Conservation (phyloP, 371 early-diverging fungal genomes). For the Choanephora cucurbitarum region DNA sequence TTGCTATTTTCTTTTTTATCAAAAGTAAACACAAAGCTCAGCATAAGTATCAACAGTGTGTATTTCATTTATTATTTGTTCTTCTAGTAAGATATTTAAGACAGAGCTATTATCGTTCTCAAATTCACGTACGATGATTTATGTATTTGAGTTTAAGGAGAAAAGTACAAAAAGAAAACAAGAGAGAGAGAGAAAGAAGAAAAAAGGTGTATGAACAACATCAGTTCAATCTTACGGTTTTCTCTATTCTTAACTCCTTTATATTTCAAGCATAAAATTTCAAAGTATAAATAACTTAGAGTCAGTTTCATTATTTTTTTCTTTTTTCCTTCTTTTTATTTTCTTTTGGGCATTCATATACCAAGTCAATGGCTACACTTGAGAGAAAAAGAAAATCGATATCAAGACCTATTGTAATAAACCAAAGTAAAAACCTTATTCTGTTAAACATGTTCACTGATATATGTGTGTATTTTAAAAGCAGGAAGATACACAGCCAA, state of each 20-base stretch:
- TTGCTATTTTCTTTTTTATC: too few relatives aligned
- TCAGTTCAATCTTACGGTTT: too few relatives aligned
- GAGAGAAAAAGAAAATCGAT: constrained; percentile 7
- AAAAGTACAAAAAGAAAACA: too few relatives aligned
- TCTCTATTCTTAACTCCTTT: too few relatives aligned
- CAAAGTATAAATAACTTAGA: not conserved
- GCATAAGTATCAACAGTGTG: too few relatives aligned
- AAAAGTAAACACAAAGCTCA: too few relatives aligned
- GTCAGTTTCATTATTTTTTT: too few relatives aligned
- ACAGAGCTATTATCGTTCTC: not conserved
- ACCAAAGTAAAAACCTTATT: too few relatives aligned
- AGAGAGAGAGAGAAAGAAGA: too few relatives aligned
- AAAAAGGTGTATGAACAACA: too few relatives aligned
- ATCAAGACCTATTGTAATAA: not conserved
- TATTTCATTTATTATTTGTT: not conserved
- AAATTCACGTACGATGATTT: not conserved
- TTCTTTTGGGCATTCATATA: not conserved
- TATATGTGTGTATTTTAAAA: too few relatives aligned
- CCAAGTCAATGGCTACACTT: constrained; percentile 15
- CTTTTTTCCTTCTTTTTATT: constrained; percentile 4
- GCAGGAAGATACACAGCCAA: not conserved
- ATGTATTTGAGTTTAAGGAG: not conserved
- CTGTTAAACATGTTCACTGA: not conserved
- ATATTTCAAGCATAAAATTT: too few relatives aligned
- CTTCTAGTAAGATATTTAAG: not conserved